Evolutionary conservation across 2,329 filamentous ascomycete species (phyloP), one percentile per base, ranked within the genome.

Genomic region (Hypoxylon sp.): DNA sequence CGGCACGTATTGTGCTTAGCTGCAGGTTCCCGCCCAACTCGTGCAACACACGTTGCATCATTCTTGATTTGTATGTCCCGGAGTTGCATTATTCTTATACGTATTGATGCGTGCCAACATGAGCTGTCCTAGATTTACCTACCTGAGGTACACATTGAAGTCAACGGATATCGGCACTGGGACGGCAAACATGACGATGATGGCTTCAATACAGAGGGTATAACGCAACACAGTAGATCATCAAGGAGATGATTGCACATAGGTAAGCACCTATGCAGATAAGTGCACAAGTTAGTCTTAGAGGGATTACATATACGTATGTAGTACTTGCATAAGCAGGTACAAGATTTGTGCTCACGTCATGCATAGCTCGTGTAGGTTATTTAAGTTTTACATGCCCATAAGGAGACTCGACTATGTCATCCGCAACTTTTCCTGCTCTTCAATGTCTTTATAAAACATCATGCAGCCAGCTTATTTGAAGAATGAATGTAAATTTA

Each of bases 251-350:
- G 38, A 16, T 24, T 38, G 24, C 0, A n/a, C 33, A 36, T 4
- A 16, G 16, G 20, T 40, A 20, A 40, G 36, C 36, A 18, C 20
- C 9, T 18, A 40, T 20, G 36, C 4, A 20, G 20, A 20, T 8
- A 45, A 36, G 28, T 52, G 16, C 44, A 20, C 42, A 51, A 38
- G 14, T 20, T 28, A 44, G 28, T n/a, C 14, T 50, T 24, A 40
- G 32, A 49, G 24, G 22, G 30, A 55, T 61, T 61, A n/a, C n/a
- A n/a, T n/a, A n/a, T n/a, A n/a, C n/a, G n/a, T n/a, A n/a, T n/a
- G n/a, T n/a, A n/a, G n/a, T n/a, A 40, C 55, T 38, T 60, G 61
- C 61, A 64, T 54, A 65, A 61, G 61, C 56, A 65, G 63, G 63
- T 65, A 58, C 63, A 33, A 46, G 44, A 28, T 49, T 55, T 61